Conservation (phyloP, 352 stramenopile species). For the Pythium aristosporum region DNA sequence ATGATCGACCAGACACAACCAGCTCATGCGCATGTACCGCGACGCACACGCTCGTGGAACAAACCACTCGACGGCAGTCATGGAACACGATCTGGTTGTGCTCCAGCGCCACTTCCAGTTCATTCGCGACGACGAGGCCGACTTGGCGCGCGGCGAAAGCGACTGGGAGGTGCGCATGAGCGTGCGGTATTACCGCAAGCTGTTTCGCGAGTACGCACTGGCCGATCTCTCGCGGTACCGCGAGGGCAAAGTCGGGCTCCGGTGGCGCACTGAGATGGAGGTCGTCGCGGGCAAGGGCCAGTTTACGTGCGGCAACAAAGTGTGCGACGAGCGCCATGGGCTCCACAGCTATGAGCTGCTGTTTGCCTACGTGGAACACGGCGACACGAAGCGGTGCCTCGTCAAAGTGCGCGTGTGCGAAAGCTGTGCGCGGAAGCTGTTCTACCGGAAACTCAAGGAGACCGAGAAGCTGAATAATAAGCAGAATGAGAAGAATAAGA, state of each 20-base stretch:
- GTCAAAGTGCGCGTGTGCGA: slow-evolving; percentile 79
- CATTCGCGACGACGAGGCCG: slow-evolving; percentile 67
- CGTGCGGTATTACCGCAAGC: slow-evolving; percentile 77
- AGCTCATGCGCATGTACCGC: slow-evolving; percentile 52
- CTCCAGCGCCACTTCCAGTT: slow-evolving; percentile 70
- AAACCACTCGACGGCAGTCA: slow-evolving; percentile 2
- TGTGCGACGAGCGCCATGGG: slow-evolving; percentile 40
- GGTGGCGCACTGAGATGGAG: slow-evolving; percentile 79
- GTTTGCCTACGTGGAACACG: slow-evolving; percentile 75
- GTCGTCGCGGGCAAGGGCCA: slow-evolving; percentile 78
- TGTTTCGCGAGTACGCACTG: slow-evolving; percentile 85
- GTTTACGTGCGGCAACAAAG: slow-evolving; percentile 76
- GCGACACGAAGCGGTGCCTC: slow-evolving; percentile 61
- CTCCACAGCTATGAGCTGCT: slow-evolving; percentile 81
- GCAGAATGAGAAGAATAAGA: slow-evolving; percentile 6
- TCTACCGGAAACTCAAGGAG: slow-evolving; percentile 56
- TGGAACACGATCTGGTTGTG: slow-evolving; percentile 40
- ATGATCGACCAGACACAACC: slow-evolving; percentile 38
- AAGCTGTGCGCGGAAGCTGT: slow-evolving; percentile 63
- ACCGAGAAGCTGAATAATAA: slow-evolving; percentile 13
- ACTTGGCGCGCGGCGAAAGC: slow-evolving; percentile 40
- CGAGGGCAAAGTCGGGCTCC: slow-evolving; percentile 67
- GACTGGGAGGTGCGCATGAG: slow-evolving; percentile 83
- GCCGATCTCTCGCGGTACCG: slow-evolving; percentile 63
- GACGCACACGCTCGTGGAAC: slow-evolving; percentile 8